Evolutionary conservation across 371 early-diverging fungal species (phyloP), one percentile per base, ranked within the genome.

Genomic region (Mucor sp.): DNA sequence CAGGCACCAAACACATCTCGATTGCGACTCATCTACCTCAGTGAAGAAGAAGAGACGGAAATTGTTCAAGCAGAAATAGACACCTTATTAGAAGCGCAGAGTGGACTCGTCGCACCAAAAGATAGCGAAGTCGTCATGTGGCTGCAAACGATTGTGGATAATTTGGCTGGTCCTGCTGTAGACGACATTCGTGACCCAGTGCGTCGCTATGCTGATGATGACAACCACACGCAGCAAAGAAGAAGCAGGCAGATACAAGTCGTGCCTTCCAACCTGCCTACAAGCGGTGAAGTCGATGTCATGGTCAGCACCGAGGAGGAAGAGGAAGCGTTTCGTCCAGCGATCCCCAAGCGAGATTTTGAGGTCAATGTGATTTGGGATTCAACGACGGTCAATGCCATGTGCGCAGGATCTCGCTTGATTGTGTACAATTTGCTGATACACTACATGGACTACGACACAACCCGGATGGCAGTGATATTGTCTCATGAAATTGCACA

Each of bases 401-500:
- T 79, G 71, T 84, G 84, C 48, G 74, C 72, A 44, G 84, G 84
- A 7, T 69, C 70, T 14, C 37, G 63, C 4, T 63, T 84, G 12
- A 33, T 84, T 12, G 72, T 86, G n/a, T 82, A 83, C 68, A 78
- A 86, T 65, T 41, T 82, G 65, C 63, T 86, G 79, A 37, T 81
- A 58, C 55, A 79, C 4, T 74, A 73, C 30, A 72, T 89, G 66
- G 86, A 83, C 9, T 83, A 83, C 58, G 78, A 87, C 59, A 74
- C 86, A 11, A 80, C 75, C 21, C 67, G 78, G 47, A 69, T 87
- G 62, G 89, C 89, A 3, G 88, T 85, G 3, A 83, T 89, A 23
- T 62, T 89, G 15, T 82, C 87, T 3, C 89, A 89, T 69, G 89
- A 89, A 63, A 77, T 89, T 28, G 87, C 89, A 0, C 89, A 89